Conservation (phyloP, 1,284 basidiomycete species). For the Cutaneotrichosporon cyanovorans region DNA sequence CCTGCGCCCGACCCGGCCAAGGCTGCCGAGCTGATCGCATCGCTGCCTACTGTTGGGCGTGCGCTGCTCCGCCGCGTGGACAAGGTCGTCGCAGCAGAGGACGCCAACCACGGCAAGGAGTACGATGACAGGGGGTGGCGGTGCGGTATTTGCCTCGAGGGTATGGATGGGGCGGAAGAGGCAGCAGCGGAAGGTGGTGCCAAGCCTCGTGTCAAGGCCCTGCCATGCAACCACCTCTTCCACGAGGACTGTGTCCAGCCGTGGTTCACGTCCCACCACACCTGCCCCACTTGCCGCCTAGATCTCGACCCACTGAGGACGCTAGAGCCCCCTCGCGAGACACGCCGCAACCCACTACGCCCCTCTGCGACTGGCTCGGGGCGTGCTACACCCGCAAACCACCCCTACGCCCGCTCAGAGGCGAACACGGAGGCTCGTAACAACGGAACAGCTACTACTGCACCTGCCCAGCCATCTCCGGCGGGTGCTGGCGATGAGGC, state of each 20-base stretch:
- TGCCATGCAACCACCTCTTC: slow-evolving; percentile 45
- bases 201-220: slow-evolving; percentile 38
- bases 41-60: slow-evolving; percentile 27
- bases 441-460: not conserved
- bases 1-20: slow-evolving; percentile 29
- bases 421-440: not conserved
- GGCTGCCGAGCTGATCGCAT: slow-evolving; percentile 37
- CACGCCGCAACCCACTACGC: slow-evolving; percentile 22
- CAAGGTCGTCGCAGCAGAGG: slow-evolving; percentile 32
- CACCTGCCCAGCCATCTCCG: no score
- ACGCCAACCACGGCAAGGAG: slow-evolving; percentile 19
- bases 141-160: slow-evolving; percentile 40
- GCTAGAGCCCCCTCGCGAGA: slow-evolving; percentile 21
- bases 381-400: slow-evolving; percentile 15
- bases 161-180: slow-evolving; percentile 19
- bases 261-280: slow-evolving; percentile 42
- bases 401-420: slow-evolving; percentile 28
- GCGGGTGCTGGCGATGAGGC: no score
- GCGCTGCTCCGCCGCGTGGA: slow-evolving; percentile 31
- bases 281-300: slow-evolving; percentile 43
- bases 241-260: slow-evolving; percentile 40
- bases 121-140: slow-evolving; percentile 32
- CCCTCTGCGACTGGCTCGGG: slow-evolving; percentile 19
- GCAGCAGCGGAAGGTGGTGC: slow-evolving; percentile 13
- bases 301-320: slow-evolving; percentile 44